These are phyloP conservation scores for Rhizomucor pusillus DNA, from an alignment of 371 early-diverging fungal genomes.

Conservation along the genomic window DNA sequence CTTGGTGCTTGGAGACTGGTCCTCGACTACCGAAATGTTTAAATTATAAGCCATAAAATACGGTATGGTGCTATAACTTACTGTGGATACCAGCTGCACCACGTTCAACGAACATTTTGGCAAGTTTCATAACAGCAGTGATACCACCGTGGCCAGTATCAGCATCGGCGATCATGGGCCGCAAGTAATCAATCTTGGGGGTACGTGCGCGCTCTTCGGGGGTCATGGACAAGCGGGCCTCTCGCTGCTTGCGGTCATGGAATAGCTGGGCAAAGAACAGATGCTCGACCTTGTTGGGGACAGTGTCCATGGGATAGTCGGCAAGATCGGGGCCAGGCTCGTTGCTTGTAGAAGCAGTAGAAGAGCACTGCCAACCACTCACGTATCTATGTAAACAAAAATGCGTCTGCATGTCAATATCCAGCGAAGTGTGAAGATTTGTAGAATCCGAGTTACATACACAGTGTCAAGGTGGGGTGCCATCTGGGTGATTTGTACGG, in stretches of 20 bases:
- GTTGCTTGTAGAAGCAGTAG: constrained; percentile 95
- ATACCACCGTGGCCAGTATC: constrained; percentile 96
- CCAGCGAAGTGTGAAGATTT: too few species aligned
- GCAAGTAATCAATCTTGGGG: constrained; percentile 85
- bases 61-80: background rate
- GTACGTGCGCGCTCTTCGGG: constrained; percentile 68
- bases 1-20: constrained; percentile 94
- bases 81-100: constrained; percentile 61
- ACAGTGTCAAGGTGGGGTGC: constrained; percentile 96
- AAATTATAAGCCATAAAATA: too few species aligned
- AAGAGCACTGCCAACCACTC: constrained; percentile 98
- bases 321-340: constrained; percentile 99
- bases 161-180: constrained; percentile 97
- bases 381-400: constrained; percentile 40
- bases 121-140: constrained; percentile 83
- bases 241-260: constrained; percentile 97
- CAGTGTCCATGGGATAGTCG: constrained; percentile 98
- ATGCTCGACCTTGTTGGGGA: constrained; percentile 98
- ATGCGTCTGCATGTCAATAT: background rate
- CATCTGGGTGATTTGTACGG: constrained; percentile 96
- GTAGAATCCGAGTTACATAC: constrained; percentile 40
- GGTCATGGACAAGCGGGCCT: constrained; percentile 76
- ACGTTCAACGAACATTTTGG: constrained; percentile 88
- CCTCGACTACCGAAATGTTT: constrained; percentile 64
- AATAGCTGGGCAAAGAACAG: constrained; percentile 96